Evolutionary conservation across 176 grass and related monocot species (phyloP).

Genomic region (Triticum monococcum): DNA sequence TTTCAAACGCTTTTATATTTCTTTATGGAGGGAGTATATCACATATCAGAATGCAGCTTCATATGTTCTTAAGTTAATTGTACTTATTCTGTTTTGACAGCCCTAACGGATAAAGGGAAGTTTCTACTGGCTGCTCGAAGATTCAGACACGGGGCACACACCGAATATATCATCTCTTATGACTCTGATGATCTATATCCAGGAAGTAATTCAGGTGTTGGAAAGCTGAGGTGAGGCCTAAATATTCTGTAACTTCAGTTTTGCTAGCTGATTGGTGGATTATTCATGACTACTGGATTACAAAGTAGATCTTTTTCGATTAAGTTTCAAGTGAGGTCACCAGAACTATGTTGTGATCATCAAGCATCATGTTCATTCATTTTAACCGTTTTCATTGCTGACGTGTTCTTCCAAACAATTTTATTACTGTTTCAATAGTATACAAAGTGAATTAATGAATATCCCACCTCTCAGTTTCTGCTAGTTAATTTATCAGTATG

Average conservation of each 20-base stretch:
- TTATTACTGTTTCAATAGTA: not conserved
- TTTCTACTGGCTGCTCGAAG: conserved; percentile 86
- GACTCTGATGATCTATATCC: conserved; percentile 79
- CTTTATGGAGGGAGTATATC: not conserved
- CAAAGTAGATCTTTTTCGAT: not conserved
- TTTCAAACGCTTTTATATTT: too few relatives aligned
- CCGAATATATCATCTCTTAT: conserved; percentile 88
- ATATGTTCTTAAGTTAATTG: conserved; percentile 19
- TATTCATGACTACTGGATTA: not conserved
- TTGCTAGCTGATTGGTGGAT: conserved; percentile 17
- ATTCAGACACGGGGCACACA: conserved; percentile 69
- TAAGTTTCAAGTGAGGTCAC: not conserved
- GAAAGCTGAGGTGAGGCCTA: conserved; percentile 71
- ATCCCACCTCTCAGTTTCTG: not conserved
- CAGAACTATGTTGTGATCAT: not conserved
- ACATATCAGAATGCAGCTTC: not conserved
- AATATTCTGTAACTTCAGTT: conserved; percentile 1
- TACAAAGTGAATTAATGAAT: not conserved
- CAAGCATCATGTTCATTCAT: not conserved
- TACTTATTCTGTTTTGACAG: conserved; percentile 48
- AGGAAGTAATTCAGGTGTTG: conserved; percentile 84
- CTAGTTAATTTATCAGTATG: not conserved
- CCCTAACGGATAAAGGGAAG: conserved; percentile 78
- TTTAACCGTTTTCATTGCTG: not conserved
- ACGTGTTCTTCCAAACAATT: not conserved